Conservation (phyloP, 225 moss, liverwort and hornwort genomes). For the Polytrichum commune region DNA sequence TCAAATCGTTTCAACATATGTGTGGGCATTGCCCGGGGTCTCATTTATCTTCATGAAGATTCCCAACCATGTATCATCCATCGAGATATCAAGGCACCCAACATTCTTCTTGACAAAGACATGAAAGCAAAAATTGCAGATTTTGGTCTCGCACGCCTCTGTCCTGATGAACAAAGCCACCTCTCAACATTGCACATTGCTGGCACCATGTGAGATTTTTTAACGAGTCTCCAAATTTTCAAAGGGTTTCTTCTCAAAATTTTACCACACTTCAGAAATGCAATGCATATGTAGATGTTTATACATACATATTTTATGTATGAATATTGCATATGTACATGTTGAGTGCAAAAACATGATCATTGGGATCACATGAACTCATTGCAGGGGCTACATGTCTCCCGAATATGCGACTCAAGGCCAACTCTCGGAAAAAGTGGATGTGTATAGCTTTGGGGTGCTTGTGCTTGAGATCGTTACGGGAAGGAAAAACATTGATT, state of each 20-base stretch:
- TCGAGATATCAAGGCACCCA: conserved; percentile 29
- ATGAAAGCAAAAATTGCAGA: conserved; percentile 27
- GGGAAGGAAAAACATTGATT: conserved; percentile 25
- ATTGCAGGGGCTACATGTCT: conserved; percentile 29
- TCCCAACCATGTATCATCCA: conserved; percentile 42
- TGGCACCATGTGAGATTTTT: conserved; percentile 15
- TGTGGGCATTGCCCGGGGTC: conserved; percentile 23
- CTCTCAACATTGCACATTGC: conserved; percentile 5
- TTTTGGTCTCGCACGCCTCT: conserved; percentile 19
- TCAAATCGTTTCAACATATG: conserved; percentile 20
- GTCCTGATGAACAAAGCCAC: conserved; percentile 1
- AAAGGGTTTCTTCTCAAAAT: background rate
- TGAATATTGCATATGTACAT: background rate
- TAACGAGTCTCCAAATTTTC: no score
- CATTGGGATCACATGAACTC: no score
- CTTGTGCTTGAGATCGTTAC: conserved; percentile 21
- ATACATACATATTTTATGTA: background rate
- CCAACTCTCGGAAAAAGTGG: conserved; percentile 26
- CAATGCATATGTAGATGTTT: background rate
- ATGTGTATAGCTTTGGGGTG: conserved; percentile 28
- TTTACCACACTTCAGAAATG: background rate
- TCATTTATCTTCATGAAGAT: conserved; percentile 41
- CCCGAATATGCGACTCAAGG: conserved; percentile 29
- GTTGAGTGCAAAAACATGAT: no score
- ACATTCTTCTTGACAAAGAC: conserved; percentile 28